Conservation (phyloP, 495 filamentous ascomycete species). For the Penicillium roqueforti region DNA sequence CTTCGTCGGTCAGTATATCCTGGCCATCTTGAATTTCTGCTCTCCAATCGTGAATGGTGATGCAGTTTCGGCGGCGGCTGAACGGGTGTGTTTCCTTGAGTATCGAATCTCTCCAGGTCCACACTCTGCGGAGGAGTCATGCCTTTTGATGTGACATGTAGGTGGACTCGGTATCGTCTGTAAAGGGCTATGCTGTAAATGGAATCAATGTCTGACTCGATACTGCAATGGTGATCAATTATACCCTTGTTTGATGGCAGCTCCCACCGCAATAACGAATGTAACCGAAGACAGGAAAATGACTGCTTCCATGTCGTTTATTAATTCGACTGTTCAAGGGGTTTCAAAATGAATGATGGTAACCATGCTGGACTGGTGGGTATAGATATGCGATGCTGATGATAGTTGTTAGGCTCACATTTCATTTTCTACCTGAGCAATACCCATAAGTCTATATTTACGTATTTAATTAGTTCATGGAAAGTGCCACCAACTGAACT, state of each 20-base stretch:
- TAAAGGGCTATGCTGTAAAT: conserved; percentile 14
- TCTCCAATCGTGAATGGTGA: conserved; percentile 13
- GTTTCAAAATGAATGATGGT: background rate
- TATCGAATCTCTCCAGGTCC: conserved; percentile 9
- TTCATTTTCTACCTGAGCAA: background rate
- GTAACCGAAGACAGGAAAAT: conserved; percentile 15
- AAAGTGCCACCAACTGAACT: background rate
- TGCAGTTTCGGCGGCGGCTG: background rate
- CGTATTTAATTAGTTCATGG: background rate
- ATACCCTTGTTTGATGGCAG: conserved; percentile 14
- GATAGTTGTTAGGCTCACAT: background rate
- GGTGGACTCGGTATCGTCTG: conserved; percentile 14
- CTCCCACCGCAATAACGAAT: conserved; percentile 12
- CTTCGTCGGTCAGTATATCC: background rate
- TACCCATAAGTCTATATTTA: background rate
- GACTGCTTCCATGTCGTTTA: conserved; percentile 15
- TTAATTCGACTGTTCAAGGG: background rate
- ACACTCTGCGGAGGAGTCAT: background rate
- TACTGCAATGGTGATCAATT: background rate
- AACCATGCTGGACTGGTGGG: background rate
- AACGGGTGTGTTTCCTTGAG: background rate
- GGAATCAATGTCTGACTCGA: background rate
- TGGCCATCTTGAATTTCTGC: background rate
- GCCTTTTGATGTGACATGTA: conserved; percentile 14
- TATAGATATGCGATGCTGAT: conserved; percentile 11